Evolutionary conservation across 2,329 filamentous ascomycete genomes (phyloP), one percentile per base, ranked within the genome.

Genomic region (Colletotrichum musicola): DNA sequence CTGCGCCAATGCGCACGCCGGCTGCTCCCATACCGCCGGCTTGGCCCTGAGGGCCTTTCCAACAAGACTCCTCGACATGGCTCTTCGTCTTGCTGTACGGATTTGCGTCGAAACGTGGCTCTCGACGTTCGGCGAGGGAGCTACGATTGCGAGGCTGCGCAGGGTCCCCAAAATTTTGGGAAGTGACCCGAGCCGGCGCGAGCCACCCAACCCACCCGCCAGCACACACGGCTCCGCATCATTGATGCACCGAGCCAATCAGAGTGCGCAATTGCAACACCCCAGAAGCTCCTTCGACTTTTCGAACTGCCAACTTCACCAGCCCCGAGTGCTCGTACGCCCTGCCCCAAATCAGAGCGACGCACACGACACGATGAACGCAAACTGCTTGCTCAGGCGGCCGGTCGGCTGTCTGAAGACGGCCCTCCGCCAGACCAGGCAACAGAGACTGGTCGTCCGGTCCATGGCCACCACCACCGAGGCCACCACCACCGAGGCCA

Each of bases 341-440:
- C 49, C 49, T 51, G 4, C 30, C 35, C 62, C 5, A 2, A 25
- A 38, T 25, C 13, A 44, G 18, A 14, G 40, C 18, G 12, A 51
- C 68, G 69, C 64, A 69, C 75, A 81, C 75, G 72, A 88, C 75
- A 81, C 75, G 72, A 88, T 86, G 84, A 94, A 93, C 85, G 85
- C 87, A 73, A 84, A 88, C 72, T 81, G 86, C 69, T 76, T 86
- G 76, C 81, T 88, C 81, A 89, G 92, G 87, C 90, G 92, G 87
- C 91, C 92, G 71, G 80, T 93, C 76, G 88, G 89, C 84, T 91
- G 89, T 81, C 88, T 93, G 77, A 93, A 92, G 81, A 83, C 88
- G 35, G 81, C 88, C 44, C 77, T 93, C 74, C 85, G 90, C 71
- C 85, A 88, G 76, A 81, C 86, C 54, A 83, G 88, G 71, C 85